phyloP scores from a whole-genome alignment of 176 grass and related monocot genomes.

The Oryza glumipatula region DNA sequence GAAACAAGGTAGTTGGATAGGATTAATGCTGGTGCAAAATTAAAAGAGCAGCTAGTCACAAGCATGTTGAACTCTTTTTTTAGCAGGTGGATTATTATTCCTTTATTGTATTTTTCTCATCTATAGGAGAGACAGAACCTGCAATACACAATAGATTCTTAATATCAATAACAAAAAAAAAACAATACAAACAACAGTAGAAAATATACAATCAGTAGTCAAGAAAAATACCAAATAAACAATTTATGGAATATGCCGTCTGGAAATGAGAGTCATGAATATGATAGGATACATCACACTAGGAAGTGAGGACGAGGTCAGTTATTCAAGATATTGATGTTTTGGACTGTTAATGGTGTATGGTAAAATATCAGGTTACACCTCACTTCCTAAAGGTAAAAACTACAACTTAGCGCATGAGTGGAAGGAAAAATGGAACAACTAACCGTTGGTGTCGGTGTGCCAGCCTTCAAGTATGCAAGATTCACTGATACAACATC shows the following conservation, averaged over 20 bases:
- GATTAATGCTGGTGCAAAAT: not conserved
- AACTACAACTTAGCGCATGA: not conserved
- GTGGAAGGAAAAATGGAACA: slow-evolving; percentile 24
- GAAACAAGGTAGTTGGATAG: slow-evolving; percentile 22
- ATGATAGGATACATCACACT: slow-evolving; percentile 1
- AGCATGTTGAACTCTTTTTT: not conserved
- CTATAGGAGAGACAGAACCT: slow-evolving; percentile 7
- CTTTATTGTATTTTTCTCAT: not conserved
- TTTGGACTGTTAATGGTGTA: slow-evolving; percentile 4
- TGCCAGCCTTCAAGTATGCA: slow-evolving; percentile 88
- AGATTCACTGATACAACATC: slow-evolving; percentile 93
- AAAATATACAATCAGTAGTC: slow-evolving; percentile 8
- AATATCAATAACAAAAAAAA: not conserved
- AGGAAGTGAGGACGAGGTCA: slow-evolving; percentile 6
- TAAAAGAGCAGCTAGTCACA: not conserved
- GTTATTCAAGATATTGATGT: slow-evolving; percentile 21
- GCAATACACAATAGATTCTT: not conserved
- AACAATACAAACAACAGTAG: not conserved
- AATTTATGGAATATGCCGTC: not conserved
- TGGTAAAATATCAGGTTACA: not conserved
- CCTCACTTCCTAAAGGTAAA: too few relatives aligned
- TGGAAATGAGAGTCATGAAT: not conserved
- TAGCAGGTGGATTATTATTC: not conserved
- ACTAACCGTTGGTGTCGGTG: slow-evolving; percentile 80
- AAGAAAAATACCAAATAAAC: not conserved